phyloP scores from a whole-genome alignment of 2,329 filamentous ascomycete genomes.

The Harringtonia lauricola region DNA sequence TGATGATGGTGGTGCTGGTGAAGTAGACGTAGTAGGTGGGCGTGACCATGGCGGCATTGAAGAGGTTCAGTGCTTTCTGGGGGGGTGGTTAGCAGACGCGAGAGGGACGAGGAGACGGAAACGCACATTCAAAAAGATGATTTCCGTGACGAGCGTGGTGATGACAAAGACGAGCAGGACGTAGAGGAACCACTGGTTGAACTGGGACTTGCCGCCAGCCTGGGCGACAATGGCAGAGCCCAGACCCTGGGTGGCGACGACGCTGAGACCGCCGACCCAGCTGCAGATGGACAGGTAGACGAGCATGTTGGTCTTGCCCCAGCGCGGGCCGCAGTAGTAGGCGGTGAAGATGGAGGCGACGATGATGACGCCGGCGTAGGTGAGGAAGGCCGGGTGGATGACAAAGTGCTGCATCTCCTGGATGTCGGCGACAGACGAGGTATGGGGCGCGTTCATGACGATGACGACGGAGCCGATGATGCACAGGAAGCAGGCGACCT shows the following conservation, averaged over 20 bases:
- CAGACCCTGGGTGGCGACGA: slow-evolving; percentile 87
- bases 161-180: slow-evolving; percentile 86
- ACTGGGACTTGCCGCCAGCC: slow-evolving; percentile 70
- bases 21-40: slow-evolving; percentile 99
- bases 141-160: slow-evolving; percentile 80
- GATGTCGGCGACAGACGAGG: slow-evolving; percentile 76
- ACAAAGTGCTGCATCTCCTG: slow-evolving; percentile 88
- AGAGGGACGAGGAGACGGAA: not conserved
- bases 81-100: slow-evolving; percentile 8
- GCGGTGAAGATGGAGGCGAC: slow-evolving; percentile 61
- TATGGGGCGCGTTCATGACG: slow-evolving; percentile 80
- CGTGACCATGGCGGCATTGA: slow-evolving; percentile 92
- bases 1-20: slow-evolving; percentile 89
- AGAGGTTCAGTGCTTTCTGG: slow-evolving; percentile 96
- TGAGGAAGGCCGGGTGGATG: slow-evolving; percentile 74
- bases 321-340: slow-evolving; percentile 72
- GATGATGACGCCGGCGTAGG: slow-evolving; percentile 74
- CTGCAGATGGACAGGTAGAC: slow-evolving; percentile 96
- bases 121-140: slow-evolving; percentile 89
- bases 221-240: slow-evolving; percentile 87
- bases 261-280: slow-evolving; percentile 84
- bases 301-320: slow-evolving; percentile 94
- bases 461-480: slow-evolving; percentile 91
- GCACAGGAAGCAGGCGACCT: slow-evolving; percentile 90
- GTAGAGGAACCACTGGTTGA: slow-evolving; percentile 96